Evolutionary conservation across 2,329 filamentous ascomycete genomes (phyloP).

Genomic region (Diplodia corticola): DNA sequence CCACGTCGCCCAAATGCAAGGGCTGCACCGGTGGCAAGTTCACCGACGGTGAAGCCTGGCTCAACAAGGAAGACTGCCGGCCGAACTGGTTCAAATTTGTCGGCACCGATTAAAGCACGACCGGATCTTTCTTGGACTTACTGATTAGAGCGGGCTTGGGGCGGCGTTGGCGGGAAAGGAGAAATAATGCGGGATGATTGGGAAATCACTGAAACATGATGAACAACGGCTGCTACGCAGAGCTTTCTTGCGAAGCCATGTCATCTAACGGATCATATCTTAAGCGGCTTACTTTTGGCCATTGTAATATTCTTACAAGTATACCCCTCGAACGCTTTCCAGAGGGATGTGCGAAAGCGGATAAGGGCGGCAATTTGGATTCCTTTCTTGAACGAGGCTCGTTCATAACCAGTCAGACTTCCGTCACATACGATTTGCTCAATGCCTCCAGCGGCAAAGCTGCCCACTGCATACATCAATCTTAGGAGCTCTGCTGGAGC

Average conservation of each 20-base stretch:
- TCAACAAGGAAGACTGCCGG: conserved; percentile 89
- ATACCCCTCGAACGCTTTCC: not conserved
- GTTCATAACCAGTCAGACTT: too few species aligned
- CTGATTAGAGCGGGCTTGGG: not conserved
- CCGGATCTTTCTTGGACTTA: not conserved
- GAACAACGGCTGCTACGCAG: not conserved
- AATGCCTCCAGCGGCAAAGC: too few species aligned
- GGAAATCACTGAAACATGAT: not conserved
- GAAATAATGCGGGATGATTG: not conserved
- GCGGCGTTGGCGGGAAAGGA: not conserved
- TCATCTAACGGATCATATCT: not conserved
- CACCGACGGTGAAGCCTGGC: conserved; percentile 82
- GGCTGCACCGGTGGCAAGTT: conserved; percentile 85
- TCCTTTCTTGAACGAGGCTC: not conserved
- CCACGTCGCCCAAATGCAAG: conserved; percentile 90
- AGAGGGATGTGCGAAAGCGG: not conserved
- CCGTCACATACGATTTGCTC: too few species aligned
- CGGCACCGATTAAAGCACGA: conserved; percentile 64
- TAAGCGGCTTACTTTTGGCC: not conserved
- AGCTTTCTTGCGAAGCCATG: not conserved
- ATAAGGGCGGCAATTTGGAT: not conserved
- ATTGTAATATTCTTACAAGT: conserved; percentile 8
- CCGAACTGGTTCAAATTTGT: conserved; percentile 97
- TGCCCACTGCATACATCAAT: too few species aligned
- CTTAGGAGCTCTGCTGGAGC: too few species aligned